These are phyloP conservation scores for Tuber magnatum DNA, from an alignment of 495 filamentous ascomycete species.

Conservation along the genomic window DNA sequence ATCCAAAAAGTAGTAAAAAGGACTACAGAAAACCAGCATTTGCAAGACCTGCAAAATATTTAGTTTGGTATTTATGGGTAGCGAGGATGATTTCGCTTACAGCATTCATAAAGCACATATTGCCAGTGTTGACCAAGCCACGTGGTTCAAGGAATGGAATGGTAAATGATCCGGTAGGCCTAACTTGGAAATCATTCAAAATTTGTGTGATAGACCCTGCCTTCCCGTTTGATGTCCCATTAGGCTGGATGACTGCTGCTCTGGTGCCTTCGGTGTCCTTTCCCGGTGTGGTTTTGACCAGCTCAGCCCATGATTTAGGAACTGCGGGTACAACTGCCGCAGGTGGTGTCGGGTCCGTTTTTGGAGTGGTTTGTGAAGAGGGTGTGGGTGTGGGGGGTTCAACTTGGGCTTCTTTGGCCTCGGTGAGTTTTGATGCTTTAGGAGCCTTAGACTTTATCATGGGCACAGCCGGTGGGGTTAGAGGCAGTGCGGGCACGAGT, in stretches of 20 bases:
- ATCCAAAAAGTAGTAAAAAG: constrained; percentile 91
- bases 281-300: constrained; percentile 21
- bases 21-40: constrained; percentile 83
- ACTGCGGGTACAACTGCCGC: constrained; percentile 1
- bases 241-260: constrained; percentile 27
- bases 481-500: constrained; percentile 18
- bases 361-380: constrained; percentile 7
- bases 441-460: constrained; percentile 27
- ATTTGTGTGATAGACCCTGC: constrained; percentile 31
- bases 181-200: constrained; percentile 31
- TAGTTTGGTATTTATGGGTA: constrained; percentile 7
- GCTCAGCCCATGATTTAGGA: constrained; percentile 38
- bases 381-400: constrained; percentile 11
- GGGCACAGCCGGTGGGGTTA: constrained; percentile 32
- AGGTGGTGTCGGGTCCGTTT: constrained; percentile 5
- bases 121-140: constrained; percentile 91
- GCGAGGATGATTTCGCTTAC: constrained; percentile 49
- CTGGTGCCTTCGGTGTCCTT: constrained; percentile 16
- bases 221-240: constrained; percentile 24
- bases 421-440: constrained; percentile 17
- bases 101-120: constrained; percentile 99
- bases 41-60: constrained; percentile 64
- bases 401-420: constrained; percentile 21
- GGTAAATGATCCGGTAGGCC: constrained; percentile 15
- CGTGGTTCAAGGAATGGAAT: constrained; percentile 76